Evolutionary conservation across 1,139 yeast species (phyloP).

Genomic region (Suhomyces atakaporum): DNA sequence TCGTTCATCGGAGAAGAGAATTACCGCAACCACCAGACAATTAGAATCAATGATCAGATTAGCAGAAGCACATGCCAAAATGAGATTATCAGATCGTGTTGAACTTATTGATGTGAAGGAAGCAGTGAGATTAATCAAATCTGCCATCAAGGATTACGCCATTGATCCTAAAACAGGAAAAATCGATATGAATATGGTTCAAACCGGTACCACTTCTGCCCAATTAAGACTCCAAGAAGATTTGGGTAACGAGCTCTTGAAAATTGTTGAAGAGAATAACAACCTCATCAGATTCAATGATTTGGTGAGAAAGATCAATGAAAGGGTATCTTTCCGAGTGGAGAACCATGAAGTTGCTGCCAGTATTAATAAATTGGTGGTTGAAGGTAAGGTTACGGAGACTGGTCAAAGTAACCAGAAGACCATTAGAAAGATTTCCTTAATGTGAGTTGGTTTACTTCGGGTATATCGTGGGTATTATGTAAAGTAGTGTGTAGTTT

Average conservation of each 20-base stretch:
- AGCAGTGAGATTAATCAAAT: slow-evolving; percentile 86
- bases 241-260: slow-evolving; percentile 60
- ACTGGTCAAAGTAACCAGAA: slow-evolving; percentile 76
- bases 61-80: slow-evolving; percentile 95
- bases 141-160: slow-evolving; percentile 97
- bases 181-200: slow-evolving; percentile 95
- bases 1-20: slow-evolving; percentile 81
- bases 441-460: slow-evolving; percentile 12
- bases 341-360: slow-evolving; percentile 73
- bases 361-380: slow-evolving; percentile 66
- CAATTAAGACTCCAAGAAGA: slow-evolving; percentile 82
- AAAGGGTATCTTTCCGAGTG: slow-evolving; percentile 64
- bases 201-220: slow-evolving; percentile 91
- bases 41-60: slow-evolving; percentile 87
- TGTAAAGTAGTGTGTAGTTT: neutral
- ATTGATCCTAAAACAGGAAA: slow-evolving; percentile 96
- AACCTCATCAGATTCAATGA: slow-evolving; percentile 60
- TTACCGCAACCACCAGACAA: slow-evolving; percentile 97
- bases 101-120: slow-evolving; percentile 85
- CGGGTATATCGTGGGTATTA: slow-evolving; percentile 2
- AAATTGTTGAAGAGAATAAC: slow-evolving; percentile 43
- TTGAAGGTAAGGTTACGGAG: slow-evolving; percentile 72
- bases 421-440: slow-evolving; percentile 55
- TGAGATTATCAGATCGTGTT: slow-evolving; percentile 76
- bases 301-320: slow-evolving; percentile 64